Evolutionary conservation across 139 green algal genomes (phyloP).

Genomic region (Dunaliella primolecta): DNA sequence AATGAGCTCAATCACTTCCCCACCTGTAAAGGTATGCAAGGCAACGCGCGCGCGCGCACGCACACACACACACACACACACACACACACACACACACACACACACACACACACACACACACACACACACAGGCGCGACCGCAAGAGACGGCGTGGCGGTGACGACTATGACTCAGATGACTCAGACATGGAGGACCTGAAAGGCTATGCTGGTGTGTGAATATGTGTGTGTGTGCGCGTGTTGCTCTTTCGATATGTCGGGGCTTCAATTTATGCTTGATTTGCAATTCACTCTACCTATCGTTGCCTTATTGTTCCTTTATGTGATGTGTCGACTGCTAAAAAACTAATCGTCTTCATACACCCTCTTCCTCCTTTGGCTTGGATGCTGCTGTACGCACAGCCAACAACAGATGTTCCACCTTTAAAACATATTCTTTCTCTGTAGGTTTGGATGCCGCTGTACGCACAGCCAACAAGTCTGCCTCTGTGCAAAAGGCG

Average conservation of each 20-base stretch:
- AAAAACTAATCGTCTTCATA: too few relatives aligned
- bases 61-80: neutral
- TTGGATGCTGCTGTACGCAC: too few relatives aligned
- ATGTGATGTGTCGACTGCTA: too few relatives aligned
- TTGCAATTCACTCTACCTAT: too few relatives aligned
- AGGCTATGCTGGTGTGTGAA: neutral
- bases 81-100: neutral
- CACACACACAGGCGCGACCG: constrained; percentile 8
- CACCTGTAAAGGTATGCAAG: too few relatives aligned
- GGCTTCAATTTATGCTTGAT: too few relatives aligned
- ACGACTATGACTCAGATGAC: constrained; percentile 53
- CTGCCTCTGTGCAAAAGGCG: constrained; percentile 11
- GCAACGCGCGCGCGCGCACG: neutral
- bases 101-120: neutral
- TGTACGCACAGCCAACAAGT: constrained; percentile 3
- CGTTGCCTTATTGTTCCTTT: too few relatives aligned
- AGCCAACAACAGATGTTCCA: too few relatives aligned
- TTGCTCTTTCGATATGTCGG: neutral
- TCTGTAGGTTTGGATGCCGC: constrained; percentile 2
- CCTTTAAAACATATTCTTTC: too few relatives aligned
- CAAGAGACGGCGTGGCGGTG: constrained; percentile 21
- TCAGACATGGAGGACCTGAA: constrained; percentile 72
- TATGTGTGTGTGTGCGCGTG: neutral
- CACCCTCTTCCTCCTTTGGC: too few relatives aligned
- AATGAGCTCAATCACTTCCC: too few relatives aligned